Percentiles rank a stretch among this genome's conserved stretches.
phyloP scores from a whole-genome alignment of 257 asterid genomes.

The Solanum sejunctum region DNA sequence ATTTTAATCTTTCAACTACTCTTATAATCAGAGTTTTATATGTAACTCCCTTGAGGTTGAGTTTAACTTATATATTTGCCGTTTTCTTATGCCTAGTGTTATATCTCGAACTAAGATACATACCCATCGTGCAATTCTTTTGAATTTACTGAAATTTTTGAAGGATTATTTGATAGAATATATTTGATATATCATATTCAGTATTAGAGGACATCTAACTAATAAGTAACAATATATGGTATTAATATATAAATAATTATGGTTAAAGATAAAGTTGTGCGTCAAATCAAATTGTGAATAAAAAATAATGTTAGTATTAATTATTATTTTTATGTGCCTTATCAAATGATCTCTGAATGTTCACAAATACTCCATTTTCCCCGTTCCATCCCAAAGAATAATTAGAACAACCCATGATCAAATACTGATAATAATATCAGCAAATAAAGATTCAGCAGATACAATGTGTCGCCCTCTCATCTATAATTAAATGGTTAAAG shows the following conservation, averaged over 20 bases:
- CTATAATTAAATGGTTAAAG: no score
- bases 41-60: background rate
- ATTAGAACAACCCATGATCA: no score
- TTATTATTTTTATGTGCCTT: no score
- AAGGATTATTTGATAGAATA: background rate
- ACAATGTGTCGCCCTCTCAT: background rate
- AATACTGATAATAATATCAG: no score
- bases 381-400: no score
- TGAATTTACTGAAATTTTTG: background rate
- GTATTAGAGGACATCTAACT: background rate
- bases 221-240: background rate
- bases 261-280: no score
- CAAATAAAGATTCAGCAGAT: no score
- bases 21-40: background rate
- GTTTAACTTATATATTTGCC: background rate
- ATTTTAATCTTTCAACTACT: background rate
- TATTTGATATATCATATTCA: background rate
- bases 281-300: no score
- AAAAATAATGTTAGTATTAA: no score
- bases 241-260: no score
- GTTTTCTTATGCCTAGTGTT: background rate
- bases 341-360: no score
- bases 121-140: background rate
- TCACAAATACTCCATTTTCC: no score
- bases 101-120: background rate